Base-by-base conservation (phyloP, 441 rosid genomes). In the Bocquillonia castaneifolia region DNA sequence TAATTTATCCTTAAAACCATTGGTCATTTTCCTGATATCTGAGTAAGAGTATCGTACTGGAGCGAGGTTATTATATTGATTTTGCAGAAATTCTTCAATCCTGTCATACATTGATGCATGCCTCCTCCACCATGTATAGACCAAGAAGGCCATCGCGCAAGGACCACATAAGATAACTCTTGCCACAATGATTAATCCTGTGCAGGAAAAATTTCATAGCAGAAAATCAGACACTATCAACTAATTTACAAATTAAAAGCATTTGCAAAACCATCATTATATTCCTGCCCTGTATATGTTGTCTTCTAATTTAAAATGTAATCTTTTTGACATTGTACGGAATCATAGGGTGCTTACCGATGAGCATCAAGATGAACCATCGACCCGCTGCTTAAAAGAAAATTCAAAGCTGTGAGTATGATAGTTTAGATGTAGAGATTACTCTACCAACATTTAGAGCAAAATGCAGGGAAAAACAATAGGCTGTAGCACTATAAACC, bases 41-140 rank as follows among this genome's bases (percentile, higher is more conserved):
- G 66, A 65, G 66, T 66, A 59, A 48, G 66, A 58, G 15, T 72
- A 66, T 53, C 75, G 65, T 29, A 72, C 34, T 50, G 66, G 75
- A 37, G 22, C 60, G 5, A 57, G 45, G 22, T 61, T 31, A 25
- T 62, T 62, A 29, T 70, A 39, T 20, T 62, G 54, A 42, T 29
- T 62, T 61, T 62, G 73, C 23, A 70, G 62, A n/a, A 72, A 72
- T 62, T 68, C 77, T 57, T 73, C 72, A 9, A 68, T 63, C 42
- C 45, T 60, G 45, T 68, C 63, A 22, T 73, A 68, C 77, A 67
- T 73, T 10, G 72, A 67, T 36, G 36, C 57, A 50, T 73, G 69
- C 18, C 72, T 62, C 59, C 69, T 62, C 22, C 18, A 34, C 72
- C 72, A 73, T 36, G 22, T 67, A 17, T 67, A 68, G 12, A 56